These are phyloP conservation scores for Solanum chmielewskii DNA, from an alignment of 257 asterid genomes.

Conservation along the genomic window DNA sequence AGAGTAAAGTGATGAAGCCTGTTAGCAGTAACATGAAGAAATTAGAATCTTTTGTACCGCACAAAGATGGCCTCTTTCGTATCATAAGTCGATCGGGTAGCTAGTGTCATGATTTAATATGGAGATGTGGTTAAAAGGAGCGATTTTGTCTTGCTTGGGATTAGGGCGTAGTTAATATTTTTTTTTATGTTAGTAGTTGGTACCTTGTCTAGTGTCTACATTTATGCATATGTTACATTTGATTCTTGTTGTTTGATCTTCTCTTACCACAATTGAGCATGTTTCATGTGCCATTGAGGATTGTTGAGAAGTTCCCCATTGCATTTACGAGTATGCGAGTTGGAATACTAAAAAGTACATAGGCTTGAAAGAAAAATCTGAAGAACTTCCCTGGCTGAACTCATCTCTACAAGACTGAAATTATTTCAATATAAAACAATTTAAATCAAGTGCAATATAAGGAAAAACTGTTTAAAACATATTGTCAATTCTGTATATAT, in stretches of 20 bases:
- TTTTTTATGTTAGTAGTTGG: not conserved
- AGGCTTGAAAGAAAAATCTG: no score
- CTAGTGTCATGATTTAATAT: not conserved
- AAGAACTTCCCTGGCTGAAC: no score
- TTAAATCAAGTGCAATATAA: no score
- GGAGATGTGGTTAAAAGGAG: not conserved
- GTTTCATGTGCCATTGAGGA: not conserved
- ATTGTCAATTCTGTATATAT: no score
- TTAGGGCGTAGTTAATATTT: not conserved
- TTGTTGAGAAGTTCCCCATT: not conserved
- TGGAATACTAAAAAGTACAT: no score
- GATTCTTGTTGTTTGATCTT: not conserved
- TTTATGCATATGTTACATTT: no score
- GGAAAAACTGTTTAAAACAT: no score
- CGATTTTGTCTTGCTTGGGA: not conserved
- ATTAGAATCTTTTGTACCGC: not conserved
- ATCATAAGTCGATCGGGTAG: not conserved
- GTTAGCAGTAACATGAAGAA: not conserved
- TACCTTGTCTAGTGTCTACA: not conserved
- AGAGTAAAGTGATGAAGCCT: not conserved
- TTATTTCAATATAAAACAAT: no score
- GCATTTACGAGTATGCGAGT: not conserved
- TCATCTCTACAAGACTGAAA: no score
- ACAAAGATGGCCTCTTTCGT: not conserved
- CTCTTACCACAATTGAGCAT: not conserved